Evolutionary conservation across 192 early-diverging fungal genomes (phyloP).

Genomic region (Powellomyces hirtus): DNA sequence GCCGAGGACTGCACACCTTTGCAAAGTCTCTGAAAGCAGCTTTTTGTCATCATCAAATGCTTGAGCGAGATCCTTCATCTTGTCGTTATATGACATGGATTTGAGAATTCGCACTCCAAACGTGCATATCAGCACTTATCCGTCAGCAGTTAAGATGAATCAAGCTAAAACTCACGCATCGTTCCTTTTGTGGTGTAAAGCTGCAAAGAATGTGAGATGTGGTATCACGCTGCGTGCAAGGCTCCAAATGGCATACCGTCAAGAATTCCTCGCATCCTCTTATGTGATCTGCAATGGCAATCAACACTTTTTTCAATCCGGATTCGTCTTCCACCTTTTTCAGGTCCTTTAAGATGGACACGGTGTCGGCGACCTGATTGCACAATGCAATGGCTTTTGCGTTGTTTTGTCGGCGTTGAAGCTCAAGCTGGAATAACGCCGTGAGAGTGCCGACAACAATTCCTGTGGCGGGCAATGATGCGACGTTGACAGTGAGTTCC

Average conservation of each 20-base stretch:
- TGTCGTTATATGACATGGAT: background rate
- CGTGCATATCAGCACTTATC: no score
- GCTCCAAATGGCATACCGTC: background rate
- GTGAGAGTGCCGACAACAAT: no score
- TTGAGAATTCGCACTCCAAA: slow-evolving; percentile 5
- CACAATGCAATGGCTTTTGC: background rate
- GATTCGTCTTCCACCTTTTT: background rate
- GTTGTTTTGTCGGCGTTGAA: background rate
- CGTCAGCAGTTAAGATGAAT: no score
- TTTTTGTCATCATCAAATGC: background rate
- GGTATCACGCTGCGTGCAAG: background rate
- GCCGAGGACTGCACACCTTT: background rate
- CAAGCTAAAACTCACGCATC: background rate
- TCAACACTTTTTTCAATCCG: background rate
- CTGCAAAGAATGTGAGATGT: no score
- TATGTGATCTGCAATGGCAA: background rate
- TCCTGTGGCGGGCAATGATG: no score
- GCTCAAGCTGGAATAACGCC: slow-evolving; percentile 1
- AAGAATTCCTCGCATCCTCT: background rate
- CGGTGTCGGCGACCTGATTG: slow-evolving; percentile 3
- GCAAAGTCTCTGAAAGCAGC: background rate
- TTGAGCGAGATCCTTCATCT: background rate
- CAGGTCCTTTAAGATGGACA: background rate
- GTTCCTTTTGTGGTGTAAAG: slow-evolving; percentile 11
- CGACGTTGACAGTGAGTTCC: no score